These are phyloP conservation scores for Phaeoacremonium minimum DNA, from an alignment of 2,329 filamentous ascomycete genomes.

Conservation along the genomic window DNA sequence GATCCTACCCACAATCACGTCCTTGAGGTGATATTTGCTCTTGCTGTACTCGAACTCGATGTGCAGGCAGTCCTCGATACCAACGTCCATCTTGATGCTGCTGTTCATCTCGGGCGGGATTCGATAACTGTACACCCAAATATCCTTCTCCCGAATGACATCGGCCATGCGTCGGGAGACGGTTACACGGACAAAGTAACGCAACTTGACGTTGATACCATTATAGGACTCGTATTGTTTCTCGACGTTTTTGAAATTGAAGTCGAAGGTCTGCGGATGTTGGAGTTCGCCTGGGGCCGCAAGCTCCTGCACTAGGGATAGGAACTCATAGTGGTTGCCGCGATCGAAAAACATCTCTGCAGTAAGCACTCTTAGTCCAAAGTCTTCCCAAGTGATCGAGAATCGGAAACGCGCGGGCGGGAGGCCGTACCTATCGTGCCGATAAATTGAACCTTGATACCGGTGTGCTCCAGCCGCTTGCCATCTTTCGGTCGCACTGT, in stretches of 20 bases:
- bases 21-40: slow-evolving; percentile 98
- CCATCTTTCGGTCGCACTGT: slow-evolving; percentile 96
- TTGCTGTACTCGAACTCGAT: slow-evolving; percentile 99
- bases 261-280: slow-evolving; percentile 97
- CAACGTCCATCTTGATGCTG: slow-evolving; percentile 99
- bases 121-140: slow-evolving; percentile 98
- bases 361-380: slow-evolving; percentile 2
- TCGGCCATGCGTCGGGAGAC: slow-evolving; percentile 96
- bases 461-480: slow-evolving; percentile 94
- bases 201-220: slow-evolving; percentile 98
- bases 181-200: slow-evolving; percentile 96
- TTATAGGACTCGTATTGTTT: slow-evolving; percentile 99
- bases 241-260: slow-evolving; percentile 99
- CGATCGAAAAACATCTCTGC: slow-evolving; percentile 99
- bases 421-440: slow-evolving; percentile 78
- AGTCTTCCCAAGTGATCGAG: slow-evolving; percentile 2
- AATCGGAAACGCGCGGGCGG: not conserved
- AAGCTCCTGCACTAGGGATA: slow-evolving; percentile 93
- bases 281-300: slow-evolving; percentile 96
- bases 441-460: slow-evolving; percentile 99
- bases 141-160: slow-evolving; percentile 97
- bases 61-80: slow-evolving; percentile 97
- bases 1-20: slow-evolving; percentile 97
- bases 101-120: slow-evolving; percentile 97
- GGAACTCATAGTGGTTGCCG: slow-evolving; percentile 98